Conservation (phyloP, 805 yeast species). For the Cyberlindnera maritima region DNA sequence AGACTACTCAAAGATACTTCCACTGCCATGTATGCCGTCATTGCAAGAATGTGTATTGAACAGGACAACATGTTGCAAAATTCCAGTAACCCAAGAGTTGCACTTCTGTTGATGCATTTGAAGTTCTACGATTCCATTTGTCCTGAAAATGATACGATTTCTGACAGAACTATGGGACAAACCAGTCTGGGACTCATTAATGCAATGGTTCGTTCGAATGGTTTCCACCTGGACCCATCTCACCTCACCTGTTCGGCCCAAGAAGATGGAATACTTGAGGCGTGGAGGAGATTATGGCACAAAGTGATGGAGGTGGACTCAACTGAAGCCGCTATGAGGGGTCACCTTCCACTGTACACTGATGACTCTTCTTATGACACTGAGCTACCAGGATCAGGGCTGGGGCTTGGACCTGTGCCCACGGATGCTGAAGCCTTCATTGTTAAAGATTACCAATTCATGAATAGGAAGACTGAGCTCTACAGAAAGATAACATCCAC, state of each 20-base stretch:
- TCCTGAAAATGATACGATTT: constrained; percentile 56
- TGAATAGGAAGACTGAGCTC: constrained; percentile 29
- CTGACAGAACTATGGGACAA: constrained; percentile 46
- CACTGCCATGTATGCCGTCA: constrained; percentile 3
- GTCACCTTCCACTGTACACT: constrained; percentile 14
- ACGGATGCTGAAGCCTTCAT: constrained; percentile 37
- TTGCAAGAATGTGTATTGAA: constrained; percentile 38
- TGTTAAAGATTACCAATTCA: constrained; percentile 30
- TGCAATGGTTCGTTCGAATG: constrained; percentile 51
- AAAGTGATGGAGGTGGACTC: constrained; percentile 24
- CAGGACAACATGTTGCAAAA: constrained; percentile 46
- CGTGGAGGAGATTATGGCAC: constrained; percentile 28
- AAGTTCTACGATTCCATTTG: constrained; percentile 46
- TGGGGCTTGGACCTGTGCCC: no score
- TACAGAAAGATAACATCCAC: constrained; percentile 30
- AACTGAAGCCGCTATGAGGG: constrained; percentile 9
- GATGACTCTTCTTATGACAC: constrained; percentile 23
- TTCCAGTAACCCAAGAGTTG: constrained; percentile 41
- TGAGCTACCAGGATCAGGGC: constrained; percentile 30
- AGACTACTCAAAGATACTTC: constrained; percentile 3
- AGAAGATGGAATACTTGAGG: background rate
- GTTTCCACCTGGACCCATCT: constrained; percentile 55
- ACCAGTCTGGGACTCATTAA: constrained; percentile 44
- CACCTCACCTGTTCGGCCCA: constrained; percentile 8
- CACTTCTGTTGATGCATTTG: constrained; percentile 49